A percentile compares a stretch with the other conserved stretches of the same genome.
These are phyloP conservation scores for Xylaria digitata DNA, from an alignment of 2,329 filamentous ascomycete species.

Conservation along the genomic window DNA sequence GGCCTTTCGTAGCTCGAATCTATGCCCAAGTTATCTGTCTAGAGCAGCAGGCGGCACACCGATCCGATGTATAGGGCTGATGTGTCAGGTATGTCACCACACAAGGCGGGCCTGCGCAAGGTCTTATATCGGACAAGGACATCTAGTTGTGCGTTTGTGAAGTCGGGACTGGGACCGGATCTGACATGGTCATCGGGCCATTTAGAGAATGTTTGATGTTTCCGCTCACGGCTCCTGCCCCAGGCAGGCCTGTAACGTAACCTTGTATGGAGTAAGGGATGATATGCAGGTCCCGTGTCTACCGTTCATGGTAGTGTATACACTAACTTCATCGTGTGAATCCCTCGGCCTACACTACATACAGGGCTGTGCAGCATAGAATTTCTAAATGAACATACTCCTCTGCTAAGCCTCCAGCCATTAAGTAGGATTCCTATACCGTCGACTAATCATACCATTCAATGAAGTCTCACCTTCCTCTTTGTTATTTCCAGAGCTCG, in stretches of 20 bases:
- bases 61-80: conserved; percentile 17
- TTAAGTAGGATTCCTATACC: conserved; percentile 13
- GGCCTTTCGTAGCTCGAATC: conserved; percentile 19
- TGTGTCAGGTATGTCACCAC: conserved; percentile 3
- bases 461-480: conserved; percentile 24
- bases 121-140: conserved; percentile 32
- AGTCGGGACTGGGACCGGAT: conserved; percentile 14
- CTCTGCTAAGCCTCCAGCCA: conserved; percentile 8
- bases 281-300: conserved; percentile 30
- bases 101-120: conserved; percentile 4
- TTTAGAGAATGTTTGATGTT: conserved; percentile 22
- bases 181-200: conserved; percentile 19
- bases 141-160: conserved; percentile 2
- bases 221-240: conserved; percentile 21
- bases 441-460: conserved; percentile 3
- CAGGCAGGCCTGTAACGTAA: conserved; percentile 22
- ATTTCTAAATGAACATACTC: conserved; percentile 15
- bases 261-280: conserved; percentile 24
- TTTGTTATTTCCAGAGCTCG: conserved; percentile 7
- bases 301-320: conserved; percentile 13
- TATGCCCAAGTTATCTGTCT: not conserved
- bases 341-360: conserved; percentile 4
- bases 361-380: conserved; percentile 24
- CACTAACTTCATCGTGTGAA: conserved; percentile 6
- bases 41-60: conserved; percentile 8